Evolutionary conservation across 805 yeast genomes (phyloP).

Genomic region (Candida maris): DNA sequence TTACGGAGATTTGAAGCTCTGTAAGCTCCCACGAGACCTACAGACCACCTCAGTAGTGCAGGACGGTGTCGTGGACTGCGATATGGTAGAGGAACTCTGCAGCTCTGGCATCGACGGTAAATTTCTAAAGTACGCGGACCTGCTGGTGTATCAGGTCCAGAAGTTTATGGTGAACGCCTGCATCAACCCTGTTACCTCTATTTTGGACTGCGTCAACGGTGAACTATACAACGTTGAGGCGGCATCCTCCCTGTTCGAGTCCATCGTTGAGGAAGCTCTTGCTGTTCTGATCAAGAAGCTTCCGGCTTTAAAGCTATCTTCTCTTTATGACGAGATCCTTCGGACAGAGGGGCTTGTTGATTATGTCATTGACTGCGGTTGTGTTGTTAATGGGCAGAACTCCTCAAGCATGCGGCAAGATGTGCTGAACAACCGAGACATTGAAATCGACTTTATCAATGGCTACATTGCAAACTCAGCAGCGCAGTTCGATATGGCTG

Average conservation of each 20-base stretch:
- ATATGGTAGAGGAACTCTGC: slow-evolving; percentile 21
- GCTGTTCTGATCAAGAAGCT: slow-evolving; percentile 36
- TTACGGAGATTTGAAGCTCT: slow-evolving; percentile 55
- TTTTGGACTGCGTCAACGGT: slow-evolving; percentile 75
- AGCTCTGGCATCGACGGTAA: slow-evolving; percentile 24
- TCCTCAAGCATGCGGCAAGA: slow-evolving; percentile 74
- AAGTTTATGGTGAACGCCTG: slow-evolving; percentile 80
- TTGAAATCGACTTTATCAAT: slow-evolving; percentile 81
- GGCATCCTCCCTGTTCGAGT: slow-evolving; percentile 32
- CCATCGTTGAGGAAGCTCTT: slow-evolving; percentile 44
- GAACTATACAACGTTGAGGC: slow-evolving; percentile 48
- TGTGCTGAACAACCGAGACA: slow-evolving; percentile 45
- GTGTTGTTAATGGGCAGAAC: slow-evolving; percentile 42
- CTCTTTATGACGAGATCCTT: slow-evolving; percentile 32
- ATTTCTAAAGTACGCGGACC: slow-evolving; percentile 37
- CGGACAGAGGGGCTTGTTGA: slow-evolving; percentile 33
- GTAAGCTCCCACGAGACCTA: slow-evolving; percentile 47
- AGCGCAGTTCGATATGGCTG: slow-evolving; percentile 35
- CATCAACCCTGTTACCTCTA: slow-evolving; percentile 78
- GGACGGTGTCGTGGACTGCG: slow-evolving; percentile 20
- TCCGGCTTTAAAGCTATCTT: slow-evolving; percentile 28
- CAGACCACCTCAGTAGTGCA: slow-evolving; percentile 3
- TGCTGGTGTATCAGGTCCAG: slow-evolving; percentile 58
- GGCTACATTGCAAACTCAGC: slow-evolving; percentile 71
- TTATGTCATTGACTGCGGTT: slow-evolving; percentile 26